Percentiles rank a stretch among this genome's conserved stretches.
phyloP scores from a whole-genome alignment of 441 rosid species.

The Rhodomyrtus psidioides region DNA sequence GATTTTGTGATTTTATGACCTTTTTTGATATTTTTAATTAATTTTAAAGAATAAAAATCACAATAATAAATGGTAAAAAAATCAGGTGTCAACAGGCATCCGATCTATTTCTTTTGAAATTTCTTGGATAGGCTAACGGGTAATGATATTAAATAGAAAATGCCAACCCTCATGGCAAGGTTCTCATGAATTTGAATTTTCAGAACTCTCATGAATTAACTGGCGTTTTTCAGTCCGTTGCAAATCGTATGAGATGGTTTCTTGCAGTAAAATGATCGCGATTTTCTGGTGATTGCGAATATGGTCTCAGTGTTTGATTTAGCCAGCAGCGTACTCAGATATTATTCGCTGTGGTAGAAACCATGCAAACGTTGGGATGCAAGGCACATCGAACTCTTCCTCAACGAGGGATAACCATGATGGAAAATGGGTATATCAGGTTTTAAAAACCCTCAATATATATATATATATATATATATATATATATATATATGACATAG shows the following conservation, averaged over 20 bases:
- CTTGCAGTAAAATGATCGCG: not conserved
- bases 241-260: not conserved
- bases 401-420: conserved; percentile 42
- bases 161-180: not conserved
- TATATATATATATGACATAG: too few species aligned
- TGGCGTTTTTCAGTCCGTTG: not conserved
- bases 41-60: too few species aligned
- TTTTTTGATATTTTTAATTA: too few species aligned
- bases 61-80: too few species aligned
- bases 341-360: conserved; percentile 42
- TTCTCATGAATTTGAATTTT: not conserved
- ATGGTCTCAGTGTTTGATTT: not conserved
- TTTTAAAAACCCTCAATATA: not conserved
- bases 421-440: conserved; percentile 76
- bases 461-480: too few species aligned
- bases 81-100: too few species aligned
- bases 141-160: not conserved
- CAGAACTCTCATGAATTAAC: not conserved
- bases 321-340: not conserved
- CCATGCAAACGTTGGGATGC: conserved; percentile 94
- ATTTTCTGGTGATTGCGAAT: not conserved
- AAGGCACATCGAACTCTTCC: conserved; percentile 81
- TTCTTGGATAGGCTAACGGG: not conserved
- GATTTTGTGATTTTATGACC: too few species aligned
- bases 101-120: not conserved